Evolutionary conservation across 352 stramenopile genomes (phyloP).

Genomic region (Globisporangium perplexum): DNA sequence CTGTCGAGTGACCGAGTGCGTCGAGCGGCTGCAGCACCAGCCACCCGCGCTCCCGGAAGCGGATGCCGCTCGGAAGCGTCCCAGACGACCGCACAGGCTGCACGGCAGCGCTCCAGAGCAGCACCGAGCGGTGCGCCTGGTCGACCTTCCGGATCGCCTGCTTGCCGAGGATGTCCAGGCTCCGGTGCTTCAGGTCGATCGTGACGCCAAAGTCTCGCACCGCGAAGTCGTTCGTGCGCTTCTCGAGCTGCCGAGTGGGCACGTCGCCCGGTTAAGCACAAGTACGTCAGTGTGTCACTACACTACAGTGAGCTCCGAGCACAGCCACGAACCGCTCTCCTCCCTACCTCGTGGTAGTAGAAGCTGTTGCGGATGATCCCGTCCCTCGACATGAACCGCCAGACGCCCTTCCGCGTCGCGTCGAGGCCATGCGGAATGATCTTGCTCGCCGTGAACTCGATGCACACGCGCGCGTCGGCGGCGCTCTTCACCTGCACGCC

Average conservation of each 20-base stretch:
- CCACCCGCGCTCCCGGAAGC: constrained; percentile 12
- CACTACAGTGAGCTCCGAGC: not conserved
- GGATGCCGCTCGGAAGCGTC: not conserved
- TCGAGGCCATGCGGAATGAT: constrained; percentile 28
- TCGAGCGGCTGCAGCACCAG: not conserved
- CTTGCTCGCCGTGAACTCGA: constrained; percentile 27
- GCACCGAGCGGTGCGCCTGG: not conserved
- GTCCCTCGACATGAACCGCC: constrained; percentile 27
- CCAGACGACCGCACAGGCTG: constrained; percentile 6
- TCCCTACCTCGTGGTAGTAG: constrained; percentile 16
- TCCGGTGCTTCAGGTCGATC: not conserved
- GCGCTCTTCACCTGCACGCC: not conserved
- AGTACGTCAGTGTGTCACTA: not conserved
- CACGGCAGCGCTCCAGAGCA: constrained; percentile 7
- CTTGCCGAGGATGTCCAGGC: constrained; percentile 11
- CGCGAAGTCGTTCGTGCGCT: not conserved
- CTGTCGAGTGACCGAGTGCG: not conserved
- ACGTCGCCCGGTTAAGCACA: too few species aligned
- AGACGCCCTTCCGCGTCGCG: constrained; percentile 24
- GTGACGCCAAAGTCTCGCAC: constrained; percentile 6
- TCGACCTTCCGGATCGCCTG: constrained; percentile 8
- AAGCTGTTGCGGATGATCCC: constrained; percentile 22
- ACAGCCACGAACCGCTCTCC: too few species aligned
- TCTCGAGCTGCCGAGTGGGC: not conserved
- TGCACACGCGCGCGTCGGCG: constrained; percentile 14